Percentiles rank a stretch among this genome's conserved stretches.
Evolutionary conservation across 2,329 filamentous ascomycete species (phyloP).

Genomic region (Decorospora gaudefroyi): DNA sequence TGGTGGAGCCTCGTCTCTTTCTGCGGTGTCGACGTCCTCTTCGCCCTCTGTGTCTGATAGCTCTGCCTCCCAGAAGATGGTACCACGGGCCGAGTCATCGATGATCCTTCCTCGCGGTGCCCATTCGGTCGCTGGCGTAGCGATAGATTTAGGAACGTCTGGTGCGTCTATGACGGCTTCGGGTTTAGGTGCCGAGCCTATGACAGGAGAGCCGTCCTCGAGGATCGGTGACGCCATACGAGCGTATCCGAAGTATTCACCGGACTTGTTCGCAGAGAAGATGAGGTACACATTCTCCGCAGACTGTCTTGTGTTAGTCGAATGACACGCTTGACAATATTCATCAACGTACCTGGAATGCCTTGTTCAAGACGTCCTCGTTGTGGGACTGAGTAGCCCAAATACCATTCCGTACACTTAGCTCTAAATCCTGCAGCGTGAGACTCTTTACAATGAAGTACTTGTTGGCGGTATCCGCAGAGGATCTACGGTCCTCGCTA

Average conservation of each 20-base stretch:
- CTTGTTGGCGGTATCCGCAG: slow-evolving; percentile 60
- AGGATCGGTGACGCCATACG: slow-evolving; percentile 85
- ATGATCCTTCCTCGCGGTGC: slow-evolving; percentile 86
- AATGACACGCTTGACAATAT: too few species aligned
- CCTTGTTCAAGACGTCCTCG: slow-evolving; percentile 78
- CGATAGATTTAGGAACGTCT: slow-evolving; percentile 77
- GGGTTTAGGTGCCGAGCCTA: slow-evolving; percentile 62
- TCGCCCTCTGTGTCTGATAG: slow-evolving; percentile 59
- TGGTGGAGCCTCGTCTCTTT: slow-evolving; percentile 34
- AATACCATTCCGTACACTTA: slow-evolving; percentile 82
- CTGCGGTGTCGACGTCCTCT: slow-evolving; percentile 52
- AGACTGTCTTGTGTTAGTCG: slow-evolving; percentile 56
- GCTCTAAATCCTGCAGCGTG: slow-evolving; percentile 85
- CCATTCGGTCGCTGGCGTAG: slow-evolving; percentile 75
- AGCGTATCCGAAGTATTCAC: slow-evolving; percentile 95
- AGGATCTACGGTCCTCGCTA: slow-evolving; percentile 14
- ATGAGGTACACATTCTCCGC: slow-evolving; percentile 86
- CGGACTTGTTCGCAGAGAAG: slow-evolving; percentile 96
- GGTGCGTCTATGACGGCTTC: slow-evolving; percentile 59
- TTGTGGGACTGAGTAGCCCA: slow-evolving; percentile 98
- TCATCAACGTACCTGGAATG: slow-evolving; percentile 68
- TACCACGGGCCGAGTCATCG: slow-evolving; percentile 89
- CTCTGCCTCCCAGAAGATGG: slow-evolving; percentile 94
- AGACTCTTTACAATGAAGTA: slow-evolving; percentile 95
- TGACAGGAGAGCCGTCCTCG: slow-evolving; percentile 62